phyloP scores from a whole-genome alignment of 768 basidiomycete species.

The Mycena galopus region DNA sequence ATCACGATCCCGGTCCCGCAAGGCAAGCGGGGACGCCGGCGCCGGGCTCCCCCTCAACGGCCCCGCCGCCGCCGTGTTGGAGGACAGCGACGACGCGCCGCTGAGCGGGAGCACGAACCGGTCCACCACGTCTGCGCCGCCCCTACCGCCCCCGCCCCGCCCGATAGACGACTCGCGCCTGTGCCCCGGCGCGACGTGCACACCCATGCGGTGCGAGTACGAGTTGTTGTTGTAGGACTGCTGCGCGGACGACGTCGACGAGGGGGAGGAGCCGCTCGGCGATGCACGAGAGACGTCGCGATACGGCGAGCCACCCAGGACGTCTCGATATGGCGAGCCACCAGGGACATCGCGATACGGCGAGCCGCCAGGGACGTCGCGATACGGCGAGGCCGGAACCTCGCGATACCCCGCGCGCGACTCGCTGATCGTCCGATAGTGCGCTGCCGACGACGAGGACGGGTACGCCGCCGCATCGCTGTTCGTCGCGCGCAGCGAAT shows the following conservation, averaged over 20 bases:
- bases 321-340: too few relatives aligned
- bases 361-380: too few relatives aligned
- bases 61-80: background rate
- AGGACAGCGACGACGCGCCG: slow-evolving; percentile 21
- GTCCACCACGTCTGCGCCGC: slow-evolving; percentile 22
- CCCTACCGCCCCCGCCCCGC: background rate
- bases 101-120: slow-evolving; percentile 32
- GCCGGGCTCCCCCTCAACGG: background rate
- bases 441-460: background rate
- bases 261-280: background rate
- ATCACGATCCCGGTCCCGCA: background rate
- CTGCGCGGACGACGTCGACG: slow-evolving; percentile 15
- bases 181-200: slow-evolving; percentile 25
- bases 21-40: slow-evolving; percentile 7
- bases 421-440: slow-evolving; percentile 3
- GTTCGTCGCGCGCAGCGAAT: background rate
- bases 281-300: background rate
- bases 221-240: too few relatives aligned
- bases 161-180: background rate
- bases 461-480: background rate
- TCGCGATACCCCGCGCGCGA: background rate
- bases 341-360: too few relatives aligned
- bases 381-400: too few relatives aligned
- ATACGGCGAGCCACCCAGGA: too few relatives aligned
- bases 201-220: slow-evolving; percentile 35